Conservation (phyloP, 495 filamentous ascomycete species). For the Podospora comata region DNA sequence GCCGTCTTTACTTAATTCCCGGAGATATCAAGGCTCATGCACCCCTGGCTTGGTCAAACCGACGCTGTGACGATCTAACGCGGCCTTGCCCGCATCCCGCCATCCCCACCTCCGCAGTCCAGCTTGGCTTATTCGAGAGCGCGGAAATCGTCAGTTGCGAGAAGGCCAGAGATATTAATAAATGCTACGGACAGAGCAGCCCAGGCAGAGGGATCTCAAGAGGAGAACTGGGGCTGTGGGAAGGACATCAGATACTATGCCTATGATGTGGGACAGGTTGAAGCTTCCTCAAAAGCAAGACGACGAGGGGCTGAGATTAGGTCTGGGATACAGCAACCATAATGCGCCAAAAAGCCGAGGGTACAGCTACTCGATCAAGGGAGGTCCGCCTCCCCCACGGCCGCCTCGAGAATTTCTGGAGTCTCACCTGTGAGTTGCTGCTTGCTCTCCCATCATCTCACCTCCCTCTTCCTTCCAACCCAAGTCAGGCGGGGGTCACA, state of each 20-base stretch:
- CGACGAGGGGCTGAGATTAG: conserved; percentile 19
- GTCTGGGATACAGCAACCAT: conserved; percentile 12
- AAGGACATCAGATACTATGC: conserved; percentile 7
- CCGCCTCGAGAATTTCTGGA: conserved; percentile 33
- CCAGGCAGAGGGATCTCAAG: conserved; percentile 4
- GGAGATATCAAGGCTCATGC: conserved; percentile 22
- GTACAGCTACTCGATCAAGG: conserved; percentile 36
- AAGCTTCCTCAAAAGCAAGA: conserved; percentile 16
- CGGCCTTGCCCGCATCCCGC: conserved; percentile 9
- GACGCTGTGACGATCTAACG: conserved; percentile 30
- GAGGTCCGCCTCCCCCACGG: conserved; percentile 30
- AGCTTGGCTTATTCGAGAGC: not conserved
- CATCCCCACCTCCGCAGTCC: conserved; percentile 8
- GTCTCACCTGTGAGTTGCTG: conserved; percentile 29
- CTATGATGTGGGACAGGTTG: conserved; percentile 26
- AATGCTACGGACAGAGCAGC: conserved; percentile 4
- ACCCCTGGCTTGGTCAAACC: conserved; percentile 22
- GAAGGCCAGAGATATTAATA: conserved; percentile 8
- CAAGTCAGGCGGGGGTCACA: conserved; percentile 3
- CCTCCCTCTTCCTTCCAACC: conserved; percentile 1
- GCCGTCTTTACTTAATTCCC: not conserved
- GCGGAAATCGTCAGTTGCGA: conserved; percentile 13
- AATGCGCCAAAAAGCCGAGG: conserved; percentile 16
- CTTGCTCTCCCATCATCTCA: not conserved
- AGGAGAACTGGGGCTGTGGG: not conserved